A percentile compares a stretch with the other conserved stretches of the same genome.
Conservation (phyloP, 106 monocot genomes). For the Amphibolis antarctica region DNA sequence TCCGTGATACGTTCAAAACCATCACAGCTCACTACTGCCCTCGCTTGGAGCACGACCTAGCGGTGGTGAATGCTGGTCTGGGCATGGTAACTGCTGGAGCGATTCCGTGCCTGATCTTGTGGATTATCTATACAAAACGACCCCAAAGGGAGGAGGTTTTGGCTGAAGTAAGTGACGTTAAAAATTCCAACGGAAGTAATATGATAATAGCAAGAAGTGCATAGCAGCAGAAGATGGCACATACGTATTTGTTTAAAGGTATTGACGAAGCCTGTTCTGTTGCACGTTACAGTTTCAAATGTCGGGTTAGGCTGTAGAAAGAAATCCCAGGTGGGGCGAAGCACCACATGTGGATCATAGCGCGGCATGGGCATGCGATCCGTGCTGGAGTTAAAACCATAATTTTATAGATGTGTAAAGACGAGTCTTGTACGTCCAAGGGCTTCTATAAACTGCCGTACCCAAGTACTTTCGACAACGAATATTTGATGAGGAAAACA, state of each 20-base stretch:
- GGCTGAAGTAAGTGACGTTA: constrained; percentile 12
- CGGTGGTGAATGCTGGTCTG: constrained; percentile 40
- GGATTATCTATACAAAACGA: constrained; percentile 56
- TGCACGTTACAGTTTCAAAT: constrained; percentile 5
- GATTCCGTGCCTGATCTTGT: constrained; percentile 50
- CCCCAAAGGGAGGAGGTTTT: constrained; percentile 71
- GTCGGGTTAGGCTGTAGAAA: not conserved
- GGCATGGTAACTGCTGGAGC: constrained; percentile 40
- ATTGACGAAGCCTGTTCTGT: not conserved
- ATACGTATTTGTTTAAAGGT: too few species aligned
- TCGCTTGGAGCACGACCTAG: constrained; percentile 27
- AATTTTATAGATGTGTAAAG: too few species aligned
- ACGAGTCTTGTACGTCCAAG: too few species aligned
- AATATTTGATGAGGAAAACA: too few species aligned
- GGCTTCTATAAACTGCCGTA: too few species aligned
- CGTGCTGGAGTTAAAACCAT: too few species aligned
- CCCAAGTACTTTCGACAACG: too few species aligned
- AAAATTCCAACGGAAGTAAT: constrained; percentile 2
- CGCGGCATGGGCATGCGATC: too few species aligned
- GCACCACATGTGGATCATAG: not conserved
- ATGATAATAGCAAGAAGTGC: not conserved
- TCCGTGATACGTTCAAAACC: constrained; percentile 43
- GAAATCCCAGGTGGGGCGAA: constrained; percentile 1
- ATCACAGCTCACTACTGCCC: constrained; percentile 43
- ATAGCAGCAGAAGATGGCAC: not conserved